Conservation (phyloP, 306 rosid species). For the Trifolium subterraneum region DNA sequence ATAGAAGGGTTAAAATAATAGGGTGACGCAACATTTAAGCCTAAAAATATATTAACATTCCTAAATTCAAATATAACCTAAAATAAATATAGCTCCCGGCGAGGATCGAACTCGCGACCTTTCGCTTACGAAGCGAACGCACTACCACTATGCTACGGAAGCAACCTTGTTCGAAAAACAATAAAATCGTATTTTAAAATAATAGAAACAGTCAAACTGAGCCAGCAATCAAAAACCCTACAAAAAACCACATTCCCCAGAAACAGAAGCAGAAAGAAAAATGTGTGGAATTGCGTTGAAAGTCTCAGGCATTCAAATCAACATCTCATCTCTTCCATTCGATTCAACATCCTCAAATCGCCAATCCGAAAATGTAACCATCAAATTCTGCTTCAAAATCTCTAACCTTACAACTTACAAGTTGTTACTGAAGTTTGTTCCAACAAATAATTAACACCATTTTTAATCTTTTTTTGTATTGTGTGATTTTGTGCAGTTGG, state of each 20-base stretch:
- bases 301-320: conserved; percentile 65
- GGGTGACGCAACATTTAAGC: no score
- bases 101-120: conserved; percentile 95
- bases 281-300: conserved; percentile 95
- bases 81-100: conserved; percentile 57
- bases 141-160: conserved; percentile 93
- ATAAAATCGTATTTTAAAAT: not conserved
- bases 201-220: not conserved
- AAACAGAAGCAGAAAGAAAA: conserved; percentile 18
- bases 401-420: no score
- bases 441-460: no score
- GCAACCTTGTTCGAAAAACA: not conserved
- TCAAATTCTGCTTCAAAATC: not conserved
- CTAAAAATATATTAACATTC: no score
- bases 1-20: no score
- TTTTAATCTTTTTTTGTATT: no score
- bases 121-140: conserved; percentile 96
- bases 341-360: conserved; percentile 42
- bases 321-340: conserved; percentile 46
- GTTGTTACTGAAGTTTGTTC: not conserved
- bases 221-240: conserved; percentile 38
- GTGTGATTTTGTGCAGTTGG: conserved; percentile 40
- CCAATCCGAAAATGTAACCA: conserved; percentile 57
- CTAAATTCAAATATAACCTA: no score
- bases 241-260: not conserved